These are phyloP conservation scores for Neostapfia colusana DNA, from an alignment of 176 grass and related monocot genomes.

Conservation along the genomic window DNA sequence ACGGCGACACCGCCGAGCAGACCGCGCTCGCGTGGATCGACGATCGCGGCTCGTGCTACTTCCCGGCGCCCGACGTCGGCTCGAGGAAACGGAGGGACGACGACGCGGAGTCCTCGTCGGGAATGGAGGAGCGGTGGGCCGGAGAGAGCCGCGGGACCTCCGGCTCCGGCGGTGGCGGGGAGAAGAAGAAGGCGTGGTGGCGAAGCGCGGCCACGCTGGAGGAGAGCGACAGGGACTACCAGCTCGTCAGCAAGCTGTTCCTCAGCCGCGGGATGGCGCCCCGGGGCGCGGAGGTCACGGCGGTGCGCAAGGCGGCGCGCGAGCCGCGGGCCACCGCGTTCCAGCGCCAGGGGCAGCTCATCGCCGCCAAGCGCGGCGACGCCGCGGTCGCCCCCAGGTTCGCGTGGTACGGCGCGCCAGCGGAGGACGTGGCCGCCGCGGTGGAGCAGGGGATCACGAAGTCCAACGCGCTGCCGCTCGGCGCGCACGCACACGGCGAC, in stretches of 20 bases:
- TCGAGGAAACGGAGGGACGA: conserved; percentile 22
- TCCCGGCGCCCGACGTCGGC: conserved; percentile 34
- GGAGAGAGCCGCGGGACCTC: conserved; percentile 26
- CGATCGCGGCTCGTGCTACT: conserved; percentile 60
- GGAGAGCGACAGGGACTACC: conserved; percentile 52
- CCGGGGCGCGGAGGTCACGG: conserved; percentile 42
- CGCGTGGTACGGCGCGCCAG: conserved; percentile 64
- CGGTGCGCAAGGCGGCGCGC: conserved; percentile 54
- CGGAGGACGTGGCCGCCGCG: conserved; percentile 46
- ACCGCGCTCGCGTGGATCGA: conserved; percentile 79
- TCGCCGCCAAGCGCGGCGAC: conserved; percentile 41
- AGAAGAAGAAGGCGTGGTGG: conserved; percentile 13
- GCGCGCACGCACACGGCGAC: conserved; percentile 46
- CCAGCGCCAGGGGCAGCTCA: conserved; percentile 43
- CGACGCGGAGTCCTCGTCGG: conserved; percentile 26
- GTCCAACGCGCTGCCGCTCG: conserved; percentile 39
- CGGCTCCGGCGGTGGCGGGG: not conserved
- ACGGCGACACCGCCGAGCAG: conserved; percentile 44
- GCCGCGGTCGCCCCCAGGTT: conserved; percentile 45
- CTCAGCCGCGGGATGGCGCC: conserved; percentile 42
- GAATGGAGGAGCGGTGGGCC: conserved; percentile 51
- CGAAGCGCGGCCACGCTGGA: conserved; percentile 26
- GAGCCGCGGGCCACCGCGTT: conserved; percentile 48
- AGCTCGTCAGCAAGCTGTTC: conserved; percentile 68
- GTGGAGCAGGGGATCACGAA: conserved; percentile 49